Percentiles rank a stretch among this genome's conserved stretches.
These are phyloP conservation scores for Metarhizium sp. DNA, from an alignment of 2,329 filamentous ascomycete species.

Conservation along the genomic window DNA sequence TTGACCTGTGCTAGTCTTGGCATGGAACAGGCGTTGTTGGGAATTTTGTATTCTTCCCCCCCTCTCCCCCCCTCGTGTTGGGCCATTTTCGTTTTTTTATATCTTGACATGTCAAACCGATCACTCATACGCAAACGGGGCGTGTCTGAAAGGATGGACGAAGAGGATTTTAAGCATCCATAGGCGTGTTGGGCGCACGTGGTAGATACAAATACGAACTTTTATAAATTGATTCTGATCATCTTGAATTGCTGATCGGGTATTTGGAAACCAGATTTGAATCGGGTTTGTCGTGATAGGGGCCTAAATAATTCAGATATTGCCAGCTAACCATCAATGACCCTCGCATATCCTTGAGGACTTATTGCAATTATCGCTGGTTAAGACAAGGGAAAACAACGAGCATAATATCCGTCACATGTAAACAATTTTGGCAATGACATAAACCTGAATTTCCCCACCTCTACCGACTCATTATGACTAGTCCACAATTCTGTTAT, in stretches of 20 bases:
- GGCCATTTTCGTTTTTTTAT: not conserved
- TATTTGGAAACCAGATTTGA: not conserved
- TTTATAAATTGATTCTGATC: not conserved
- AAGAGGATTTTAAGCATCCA: not conserved
- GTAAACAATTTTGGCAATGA: not conserved
- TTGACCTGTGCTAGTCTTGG: not conserved
- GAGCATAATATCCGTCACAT: not conserved
- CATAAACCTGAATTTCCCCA: not conserved
- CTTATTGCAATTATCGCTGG: too few relatives aligned
- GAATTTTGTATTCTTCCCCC: not conserved
- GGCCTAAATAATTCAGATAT: not conserved
- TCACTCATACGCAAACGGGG: not conserved
- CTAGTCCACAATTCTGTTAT: conserved; percentile 5
- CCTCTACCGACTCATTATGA: conserved; percentile 1
- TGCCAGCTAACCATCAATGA: not conserved
- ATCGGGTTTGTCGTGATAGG: too few relatives aligned
- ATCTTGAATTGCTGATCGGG: not conserved
- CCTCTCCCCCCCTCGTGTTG: not conserved
- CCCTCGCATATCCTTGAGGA: not conserved
- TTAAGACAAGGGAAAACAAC: not conserved
- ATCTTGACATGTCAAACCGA: not conserved
- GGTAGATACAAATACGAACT: not conserved
- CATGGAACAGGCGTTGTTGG: conserved; percentile 2
- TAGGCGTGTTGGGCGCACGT: not conserved
- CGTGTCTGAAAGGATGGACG: not conserved